Evolutionary conservation across 2,329 filamentous ascomycete genomes (phyloP), one percentile per base, ranked within the genome.

Genomic region (Penicillium sp.): DNA sequence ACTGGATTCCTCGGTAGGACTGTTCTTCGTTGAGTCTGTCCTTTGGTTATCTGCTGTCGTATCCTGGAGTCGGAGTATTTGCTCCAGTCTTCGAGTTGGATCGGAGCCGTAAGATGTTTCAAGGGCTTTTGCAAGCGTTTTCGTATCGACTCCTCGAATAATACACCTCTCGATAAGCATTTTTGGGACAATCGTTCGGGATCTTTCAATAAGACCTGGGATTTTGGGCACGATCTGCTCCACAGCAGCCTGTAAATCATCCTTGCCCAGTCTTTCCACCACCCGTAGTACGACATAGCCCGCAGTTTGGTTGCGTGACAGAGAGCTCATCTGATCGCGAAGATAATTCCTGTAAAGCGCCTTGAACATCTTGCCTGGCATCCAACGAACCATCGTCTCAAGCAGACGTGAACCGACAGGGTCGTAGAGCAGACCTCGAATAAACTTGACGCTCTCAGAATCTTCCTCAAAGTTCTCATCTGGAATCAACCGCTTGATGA

Each of bases 341-440:
- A 98, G 91, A 66, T 93, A 87, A 67, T 90, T 88, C 61, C 85
- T 87, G 78, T 96, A 94, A 6, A 99, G 84, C 15, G 88, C 86
- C 77, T 97, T 97, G 86, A 98, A 99, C 38, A 93, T 80, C 78
- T 95, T 97, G 48, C 91, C 93, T 0, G 95, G 93, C 17, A 90
- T 88, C 72, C 90, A 85, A 29, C 88, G 86, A 66, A 97, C 86
- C 65, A 99, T 89, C 0, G 90, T 92, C 79, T 99, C 95, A 23
- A 98, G 84, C 2, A 99, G 83, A 49, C 94, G 90, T 3, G 94
- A 97, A 17, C 95, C 95, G 56, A 98, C 89, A 1, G 90, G 85
- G 72, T 98, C 93, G 76, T 97, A 98, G 29, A 97, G 83, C 73
- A 98, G 86, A 60, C 91, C 89, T 70, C 91, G 93, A 73, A 98